phyloP scores from a whole-genome alignment of 2,329 filamentous ascomycete species.

The Aspergillus phoenicis region DNA sequence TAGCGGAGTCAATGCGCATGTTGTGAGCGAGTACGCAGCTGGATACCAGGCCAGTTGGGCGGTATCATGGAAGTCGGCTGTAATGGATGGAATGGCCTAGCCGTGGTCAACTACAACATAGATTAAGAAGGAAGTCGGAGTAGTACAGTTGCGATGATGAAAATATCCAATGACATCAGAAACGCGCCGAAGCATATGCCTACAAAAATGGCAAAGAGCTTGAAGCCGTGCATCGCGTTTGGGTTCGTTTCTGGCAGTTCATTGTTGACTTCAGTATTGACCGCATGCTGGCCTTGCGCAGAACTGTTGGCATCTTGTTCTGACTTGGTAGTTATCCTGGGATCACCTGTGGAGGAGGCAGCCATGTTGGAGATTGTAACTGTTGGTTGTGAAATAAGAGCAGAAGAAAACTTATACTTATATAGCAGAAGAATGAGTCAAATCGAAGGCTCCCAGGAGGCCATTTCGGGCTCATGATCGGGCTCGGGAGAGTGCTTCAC shows the following conservation, averaged over 20 bases:
- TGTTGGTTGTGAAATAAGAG: neutral
- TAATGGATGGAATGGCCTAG: neutral
- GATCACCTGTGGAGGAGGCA: neutral
- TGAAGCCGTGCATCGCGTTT: conserved; percentile 12
- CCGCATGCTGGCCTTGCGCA: neutral
- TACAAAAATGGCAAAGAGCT: conserved; percentile 11
- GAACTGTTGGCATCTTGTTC: neutral
- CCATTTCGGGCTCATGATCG: neutral
- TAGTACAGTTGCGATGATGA: neutral
- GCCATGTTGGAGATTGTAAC: neutral
- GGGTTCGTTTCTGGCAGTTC: neutral
- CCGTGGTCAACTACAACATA: neutral
- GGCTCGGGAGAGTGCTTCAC: neutral
- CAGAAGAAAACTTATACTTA: neutral
- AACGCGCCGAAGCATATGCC: conserved; percentile 12
- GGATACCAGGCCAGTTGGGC: conserved; percentile 15
- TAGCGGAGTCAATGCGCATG: conserved; percentile 15
- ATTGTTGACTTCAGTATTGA: neutral
- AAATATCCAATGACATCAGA: neutral
- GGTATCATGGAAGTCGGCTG: conserved; percentile 5
- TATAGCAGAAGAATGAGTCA: neutral
- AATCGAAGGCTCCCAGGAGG: neutral
- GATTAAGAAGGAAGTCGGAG: neutral
- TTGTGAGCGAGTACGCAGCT: conserved; percentile 14
- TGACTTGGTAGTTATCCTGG: neutral